Evolutionary conservation across 768 basidiomycete species (phyloP).

Genomic region (Thelephora aurantiotincta): DNA sequence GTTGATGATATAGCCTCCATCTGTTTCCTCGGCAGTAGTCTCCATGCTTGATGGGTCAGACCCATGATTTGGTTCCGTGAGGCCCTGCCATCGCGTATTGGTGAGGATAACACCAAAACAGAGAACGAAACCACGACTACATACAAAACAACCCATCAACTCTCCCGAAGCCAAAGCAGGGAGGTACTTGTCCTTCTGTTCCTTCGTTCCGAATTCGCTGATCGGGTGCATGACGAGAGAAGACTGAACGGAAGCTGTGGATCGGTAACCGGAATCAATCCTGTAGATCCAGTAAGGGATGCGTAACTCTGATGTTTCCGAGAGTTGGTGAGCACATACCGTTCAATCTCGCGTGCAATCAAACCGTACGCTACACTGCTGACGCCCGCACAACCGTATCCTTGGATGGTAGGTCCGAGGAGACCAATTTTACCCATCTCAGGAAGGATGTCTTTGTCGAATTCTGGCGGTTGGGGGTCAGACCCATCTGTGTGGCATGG

Average conservation of each 20-base stretch:
- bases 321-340: slow-evolving; percentile 29
- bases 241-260: slow-evolving; percentile 88
- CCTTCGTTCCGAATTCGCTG: slow-evolving; percentile 75
- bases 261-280: slow-evolving; percentile 93
- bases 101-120: background rate
- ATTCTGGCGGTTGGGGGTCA: slow-evolving; percentile 32
- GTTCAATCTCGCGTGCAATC: slow-evolving; percentile 86
- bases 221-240: slow-evolving; percentile 96
- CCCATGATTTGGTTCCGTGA: slow-evolving; percentile 95
- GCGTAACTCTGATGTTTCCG: background rate
- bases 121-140: slow-evolving; percentile 16
- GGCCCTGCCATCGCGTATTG: slow-evolving; percentile 36
- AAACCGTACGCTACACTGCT: slow-evolving; percentile 89
- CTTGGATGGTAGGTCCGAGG: slow-evolving; percentile 83
- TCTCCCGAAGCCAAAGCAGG: slow-evolving; percentile 77
- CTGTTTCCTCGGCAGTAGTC: slow-evolving; percentile 73
- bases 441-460: slow-evolving; percentile 58
- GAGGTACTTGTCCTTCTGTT: slow-evolving; percentile 84
- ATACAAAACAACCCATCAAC: slow-evolving; percentile 82
- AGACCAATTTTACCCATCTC: slow-evolving; percentile 92
- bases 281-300: slow-evolving; percentile 23
- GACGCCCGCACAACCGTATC: slow-evolving; percentile 88
- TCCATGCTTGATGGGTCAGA: slow-evolving; percentile 99
- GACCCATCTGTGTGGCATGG: background rate
- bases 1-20: slow-evolving; percentile 74